Percentiles rank a stretch among this genome's conserved stretches.
Evolutionary conservation across 2,329 filamentous ascomycete species (phyloP).

Genomic region (Colletotrichum acutatum): DNA sequence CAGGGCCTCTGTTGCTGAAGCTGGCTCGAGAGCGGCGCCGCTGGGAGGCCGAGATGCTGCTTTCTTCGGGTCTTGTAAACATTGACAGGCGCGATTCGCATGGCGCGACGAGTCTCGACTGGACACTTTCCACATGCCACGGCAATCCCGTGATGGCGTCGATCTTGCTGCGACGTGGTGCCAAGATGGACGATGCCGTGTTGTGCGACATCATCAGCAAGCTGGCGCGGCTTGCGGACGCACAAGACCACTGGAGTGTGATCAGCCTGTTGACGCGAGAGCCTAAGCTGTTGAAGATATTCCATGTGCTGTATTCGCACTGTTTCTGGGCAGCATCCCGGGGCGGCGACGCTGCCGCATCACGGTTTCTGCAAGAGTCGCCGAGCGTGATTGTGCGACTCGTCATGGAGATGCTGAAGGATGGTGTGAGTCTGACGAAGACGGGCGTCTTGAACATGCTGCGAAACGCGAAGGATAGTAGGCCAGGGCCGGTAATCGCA

Average conservation of each 20-base stretch:
- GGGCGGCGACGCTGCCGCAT: background rate
- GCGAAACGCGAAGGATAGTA: background rate
- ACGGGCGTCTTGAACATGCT: background rate
- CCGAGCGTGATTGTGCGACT: background rate
- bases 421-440: constrained; percentile 1
- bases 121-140: background rate
- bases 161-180: background rate
- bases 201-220: background rate
- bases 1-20: constrained; percentile 3
- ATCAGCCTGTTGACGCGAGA: background rate
- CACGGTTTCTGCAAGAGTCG: background rate
- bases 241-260: background rate
- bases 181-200: background rate
- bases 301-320: background rate
- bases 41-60: background rate
- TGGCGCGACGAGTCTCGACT: background rate
- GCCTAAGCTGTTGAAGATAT: constrained; percentile 1
- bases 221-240: background rate
- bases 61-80: background rate
- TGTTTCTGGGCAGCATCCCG: background rate
- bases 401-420: constrained; percentile 4
- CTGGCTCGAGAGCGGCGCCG: background rate
- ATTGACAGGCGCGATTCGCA: background rate
- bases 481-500: background rate
- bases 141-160: background rate